Percentiles rank a stretch among this genome's conserved stretches.
Conservation (phyloP, 225 moss, liverwort and hornwort genomes). For the Sphagnum contortum region DNA sequence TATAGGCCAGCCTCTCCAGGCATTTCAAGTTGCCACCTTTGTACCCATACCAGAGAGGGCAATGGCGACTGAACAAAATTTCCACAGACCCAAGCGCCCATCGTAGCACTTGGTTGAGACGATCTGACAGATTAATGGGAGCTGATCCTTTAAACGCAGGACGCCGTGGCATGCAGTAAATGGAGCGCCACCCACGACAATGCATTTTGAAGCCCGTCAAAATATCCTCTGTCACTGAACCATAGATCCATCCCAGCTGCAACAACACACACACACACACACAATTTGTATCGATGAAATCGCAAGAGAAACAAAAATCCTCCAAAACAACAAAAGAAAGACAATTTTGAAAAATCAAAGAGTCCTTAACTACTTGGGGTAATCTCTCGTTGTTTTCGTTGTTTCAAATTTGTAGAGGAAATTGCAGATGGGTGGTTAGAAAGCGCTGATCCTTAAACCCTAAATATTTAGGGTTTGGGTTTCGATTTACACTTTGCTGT, state of each 20-base stretch:
- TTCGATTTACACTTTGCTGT: not conserved
- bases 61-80: conserved; percentile 78
- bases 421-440: not conserved
- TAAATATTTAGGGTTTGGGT: too few species aligned
- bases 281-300: too few species aligned
- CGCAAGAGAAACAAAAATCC: not conserved
- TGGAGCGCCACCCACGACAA: conserved; percentile 82
- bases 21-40: conserved; percentile 66
- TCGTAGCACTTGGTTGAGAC: conserved; percentile 77
- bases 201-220: conserved; percentile 94
- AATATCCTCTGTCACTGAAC: conserved; percentile 90
- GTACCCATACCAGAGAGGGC: conserved; percentile 82
- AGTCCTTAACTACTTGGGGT: too few species aligned
- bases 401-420: not conserved
- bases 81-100: conserved; percentile 90
- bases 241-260: conserved; percentile 94
- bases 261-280: too few species aligned
- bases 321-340: conserved; percentile 1
- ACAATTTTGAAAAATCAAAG: not conserved
- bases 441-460: too few species aligned
- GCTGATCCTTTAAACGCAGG: conserved; percentile 92
- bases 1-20: conserved; percentile 68
- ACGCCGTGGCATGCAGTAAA: conserved; percentile 76
- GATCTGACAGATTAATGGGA: conserved; percentile 74
- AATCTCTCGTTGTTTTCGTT: not conserved